phyloP scores from a whole-genome alignment of 768 basidiomycete genomes.

The Pulveroboletus sp. region DNA sequence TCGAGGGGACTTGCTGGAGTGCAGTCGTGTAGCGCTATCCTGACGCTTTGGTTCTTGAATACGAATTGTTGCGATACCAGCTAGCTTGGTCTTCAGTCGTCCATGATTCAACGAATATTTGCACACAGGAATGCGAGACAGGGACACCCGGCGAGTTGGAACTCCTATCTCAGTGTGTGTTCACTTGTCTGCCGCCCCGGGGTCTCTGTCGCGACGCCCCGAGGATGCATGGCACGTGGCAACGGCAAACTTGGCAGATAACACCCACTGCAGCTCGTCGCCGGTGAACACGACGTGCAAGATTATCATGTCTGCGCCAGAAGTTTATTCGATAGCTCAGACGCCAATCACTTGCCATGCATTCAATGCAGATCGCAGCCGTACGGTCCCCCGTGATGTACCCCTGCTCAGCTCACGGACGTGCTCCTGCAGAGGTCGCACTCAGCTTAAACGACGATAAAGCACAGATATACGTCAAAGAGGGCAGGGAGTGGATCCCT shows the following conservation, averaged over 20 bases:
- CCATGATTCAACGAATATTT: too few species aligned
- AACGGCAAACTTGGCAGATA: not conserved
- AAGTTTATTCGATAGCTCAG: slow-evolving; percentile 75
- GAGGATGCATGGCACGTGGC: slow-evolving; percentile 3
- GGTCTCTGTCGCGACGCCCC: too few species aligned
- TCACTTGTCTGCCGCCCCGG: too few species aligned
- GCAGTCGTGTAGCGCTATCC: not conserved
- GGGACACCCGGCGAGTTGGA: too few species aligned
- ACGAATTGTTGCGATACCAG: too few species aligned
- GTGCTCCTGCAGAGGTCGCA: slow-evolving; percentile 64
- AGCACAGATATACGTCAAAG: slow-evolving; percentile 69
- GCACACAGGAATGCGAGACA: not conserved
- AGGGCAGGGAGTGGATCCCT: slow-evolving; percentile 63
- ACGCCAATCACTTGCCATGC: slow-evolving; percentile 84
- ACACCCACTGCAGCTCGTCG: not conserved
- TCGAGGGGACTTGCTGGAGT: not conserved
- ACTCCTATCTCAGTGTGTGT: too few species aligned
- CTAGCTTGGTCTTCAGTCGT: too few species aligned
- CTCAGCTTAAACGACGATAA: slow-evolving; percentile 89
- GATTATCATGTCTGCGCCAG: slow-evolving; percentile 57
- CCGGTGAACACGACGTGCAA: not conserved
- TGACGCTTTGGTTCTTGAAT: not conserved
- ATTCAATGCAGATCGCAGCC: slow-evolving; percentile 82
- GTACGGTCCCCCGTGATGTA: slow-evolving; percentile 46
- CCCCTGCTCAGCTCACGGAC: not conserved